phyloP scores from a whole-genome alignment of 2,329 filamentous ascomycete species.

The Penicillium sp. region DNA sequence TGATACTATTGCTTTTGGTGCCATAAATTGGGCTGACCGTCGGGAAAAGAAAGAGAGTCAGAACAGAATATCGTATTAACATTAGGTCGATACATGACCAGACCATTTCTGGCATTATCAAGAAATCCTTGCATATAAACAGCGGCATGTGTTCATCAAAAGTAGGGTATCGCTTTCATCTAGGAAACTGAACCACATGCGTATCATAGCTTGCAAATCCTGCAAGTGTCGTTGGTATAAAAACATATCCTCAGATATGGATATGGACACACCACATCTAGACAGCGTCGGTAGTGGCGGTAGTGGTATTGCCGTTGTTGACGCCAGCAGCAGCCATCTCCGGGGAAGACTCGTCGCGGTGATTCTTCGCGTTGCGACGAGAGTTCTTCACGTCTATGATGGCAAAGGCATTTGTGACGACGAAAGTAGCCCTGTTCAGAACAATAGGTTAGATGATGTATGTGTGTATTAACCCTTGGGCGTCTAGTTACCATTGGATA shows the following conservation, averaged over 20 bases:
- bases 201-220: background rate
- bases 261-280: background rate
- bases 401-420: constrained; percentile 24
- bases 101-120: background rate
- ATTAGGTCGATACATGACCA: constrained; percentile 1
- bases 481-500: constrained; percentile 18
- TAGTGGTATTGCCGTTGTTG: background rate
- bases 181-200: background rate
- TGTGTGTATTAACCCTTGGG: background rate
- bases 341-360: background rate
- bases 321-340: background rate
- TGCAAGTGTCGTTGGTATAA: background rate
- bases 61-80: background rate
- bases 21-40: background rate
- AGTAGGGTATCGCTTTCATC: constrained; percentile 2
- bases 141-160: constrained; percentile 1
- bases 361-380: constrained; percentile 13
- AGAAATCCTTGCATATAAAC: background rate
- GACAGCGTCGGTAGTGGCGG: background rate
- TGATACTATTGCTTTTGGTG: background rate
- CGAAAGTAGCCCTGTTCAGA: constrained; percentile 20
- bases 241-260: background rate
- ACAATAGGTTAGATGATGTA: background rate
- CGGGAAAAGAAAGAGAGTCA: background rate
- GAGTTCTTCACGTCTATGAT: constrained; percentile 22